These are phyloP conservation scores for Vanilla planifolia DNA, from an alignment of 106 monocot genomes.

Conservation along the genomic window DNA sequence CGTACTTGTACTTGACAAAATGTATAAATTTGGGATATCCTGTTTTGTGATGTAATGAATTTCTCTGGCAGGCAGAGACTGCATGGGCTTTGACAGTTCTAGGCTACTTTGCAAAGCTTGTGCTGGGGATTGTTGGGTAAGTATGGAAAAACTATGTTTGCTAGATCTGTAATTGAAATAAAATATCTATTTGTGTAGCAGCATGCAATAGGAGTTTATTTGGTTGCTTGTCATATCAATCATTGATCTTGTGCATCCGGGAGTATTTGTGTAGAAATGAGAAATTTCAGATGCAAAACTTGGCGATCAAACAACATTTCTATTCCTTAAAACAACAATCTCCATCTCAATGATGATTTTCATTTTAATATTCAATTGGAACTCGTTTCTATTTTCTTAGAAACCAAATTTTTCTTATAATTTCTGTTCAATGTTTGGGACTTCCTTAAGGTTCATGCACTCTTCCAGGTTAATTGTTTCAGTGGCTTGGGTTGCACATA, in stretches of 20 bases:
- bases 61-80: constrained; percentile 75
- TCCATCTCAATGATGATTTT: too few species aligned
- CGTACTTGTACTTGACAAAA: not conserved
- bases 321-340: too few species aligned
- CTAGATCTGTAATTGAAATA: not conserved
- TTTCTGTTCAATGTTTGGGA: not conserved
- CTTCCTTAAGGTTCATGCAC: not conserved
- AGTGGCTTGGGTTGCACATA: constrained; percentile 94
- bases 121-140: constrained; percentile 85
- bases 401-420: too few species aligned
- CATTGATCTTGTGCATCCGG: too few species aligned
- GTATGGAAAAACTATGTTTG: constrained; percentile 1
- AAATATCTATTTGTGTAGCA: too few species aligned
- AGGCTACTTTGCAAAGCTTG: constrained; percentile 74
- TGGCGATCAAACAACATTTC: too few species aligned
- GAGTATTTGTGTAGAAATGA: too few species aligned
- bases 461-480: constrained; percentile 83
- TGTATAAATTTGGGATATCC: not conserved
- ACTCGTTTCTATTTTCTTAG: too few species aligned
- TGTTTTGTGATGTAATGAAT: constrained; percentile 10
- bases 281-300: too few species aligned
- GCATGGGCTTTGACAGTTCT: constrained; percentile 93
- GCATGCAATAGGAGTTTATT: too few species aligned
- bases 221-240: too few species aligned
- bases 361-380: too few species aligned